A percentile compares a stretch with the other conserved stretches of the same genome.
phyloP scores from a whole-genome alignment of 2,329 filamentous ascomycete species.

The Aureobasidium lini region DNA sequence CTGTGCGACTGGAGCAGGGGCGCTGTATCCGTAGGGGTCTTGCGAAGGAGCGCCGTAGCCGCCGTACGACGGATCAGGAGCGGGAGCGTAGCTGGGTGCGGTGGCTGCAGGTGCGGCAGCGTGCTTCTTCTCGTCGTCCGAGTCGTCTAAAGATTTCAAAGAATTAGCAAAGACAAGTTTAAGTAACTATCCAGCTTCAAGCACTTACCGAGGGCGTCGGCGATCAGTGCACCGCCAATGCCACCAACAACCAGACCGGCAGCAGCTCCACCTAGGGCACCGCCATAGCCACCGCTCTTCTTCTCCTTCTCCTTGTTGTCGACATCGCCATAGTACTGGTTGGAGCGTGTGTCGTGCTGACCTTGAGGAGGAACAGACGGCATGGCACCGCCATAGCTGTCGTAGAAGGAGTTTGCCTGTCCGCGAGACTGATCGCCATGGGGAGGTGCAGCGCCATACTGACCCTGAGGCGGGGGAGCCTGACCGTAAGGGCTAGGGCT shows the following conservation, averaged over 20 bases:
- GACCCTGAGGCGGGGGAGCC: neutral
- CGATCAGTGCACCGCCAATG: conserved; percentile 51
- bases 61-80: neutral
- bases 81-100: neutral
- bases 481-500: neutral
- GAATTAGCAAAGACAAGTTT: conserved; percentile 12
- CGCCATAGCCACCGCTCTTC: conserved; percentile 37
- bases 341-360: conserved; percentile 18
- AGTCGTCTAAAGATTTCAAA: conserved; percentile 23
- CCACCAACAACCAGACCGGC: conserved; percentile 51
- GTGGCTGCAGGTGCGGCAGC: conserved; percentile 12
- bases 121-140: conserved; percentile 26
- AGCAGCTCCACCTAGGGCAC: conserved; percentile 44
- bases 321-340: conserved; percentile 17
- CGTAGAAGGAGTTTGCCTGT: conserved; percentile 3
- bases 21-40: conserved; percentile 15
- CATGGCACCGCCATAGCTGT: conserved; percentile 11
- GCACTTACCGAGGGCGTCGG: conserved; percentile 48
- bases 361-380: conserved; percentile 17
- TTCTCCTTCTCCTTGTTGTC: conserved; percentile 30
- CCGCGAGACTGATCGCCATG: conserved; percentile 6
- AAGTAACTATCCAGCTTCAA: neutral
- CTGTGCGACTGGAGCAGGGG: conserved; percentile 17
- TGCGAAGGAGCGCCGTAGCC: conserved; percentile 1
- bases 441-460: neutral